Evolutionary conservation across 2,329 filamentous ascomycete species (phyloP).

Genomic region (Pyricularia pennisetigena): DNA sequence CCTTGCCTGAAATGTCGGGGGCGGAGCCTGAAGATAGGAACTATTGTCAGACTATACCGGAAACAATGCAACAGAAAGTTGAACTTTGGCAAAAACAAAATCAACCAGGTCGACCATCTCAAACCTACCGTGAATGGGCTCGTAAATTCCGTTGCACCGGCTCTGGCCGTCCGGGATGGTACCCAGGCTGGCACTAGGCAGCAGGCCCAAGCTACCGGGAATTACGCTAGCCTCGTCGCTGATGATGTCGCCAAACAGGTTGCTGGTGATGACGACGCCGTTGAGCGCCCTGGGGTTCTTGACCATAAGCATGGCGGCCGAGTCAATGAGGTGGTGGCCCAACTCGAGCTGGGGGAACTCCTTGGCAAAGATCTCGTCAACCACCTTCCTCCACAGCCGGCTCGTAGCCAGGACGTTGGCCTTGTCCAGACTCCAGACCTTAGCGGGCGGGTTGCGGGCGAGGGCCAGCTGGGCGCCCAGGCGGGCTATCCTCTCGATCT

Average conservation of each 20-base stretch:
- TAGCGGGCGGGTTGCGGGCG: conserved; percentile 62
- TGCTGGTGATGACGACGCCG: conserved; percentile 85
- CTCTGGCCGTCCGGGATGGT: conserved; percentile 78
- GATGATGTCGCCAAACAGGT: conserved; percentile 94
- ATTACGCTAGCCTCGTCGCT: conserved; percentile 93
- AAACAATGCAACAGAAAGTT: background rate
- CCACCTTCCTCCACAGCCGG: conserved; percentile 79
- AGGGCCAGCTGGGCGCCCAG: conserved; percentile 75
- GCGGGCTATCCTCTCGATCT: conserved; percentile 82
- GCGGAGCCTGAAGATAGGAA: conserved; percentile 55
- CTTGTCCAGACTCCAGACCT: conserved; percentile 87
- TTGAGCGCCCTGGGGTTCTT: conserved; percentile 86
- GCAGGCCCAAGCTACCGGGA: conserved; percentile 76
- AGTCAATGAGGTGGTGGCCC: conserved; percentile 87
- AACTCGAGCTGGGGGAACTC: conserved; percentile 85
- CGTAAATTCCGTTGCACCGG: conserved; percentile 88
- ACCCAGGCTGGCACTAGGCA: conserved; percentile 80
- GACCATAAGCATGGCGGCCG: conserved; percentile 94
- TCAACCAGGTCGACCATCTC: conserved; percentile 3
- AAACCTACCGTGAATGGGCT: conserved; percentile 87
- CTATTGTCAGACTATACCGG: background rate
- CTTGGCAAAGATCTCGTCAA: conserved; percentile 72
- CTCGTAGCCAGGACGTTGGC: conserved; percentile 81
- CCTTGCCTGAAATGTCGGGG: conserved; percentile 86
- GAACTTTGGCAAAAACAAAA: background rate